Conservation (phyloP, 257 asterid species). For the Avicennia marina region DNA sequence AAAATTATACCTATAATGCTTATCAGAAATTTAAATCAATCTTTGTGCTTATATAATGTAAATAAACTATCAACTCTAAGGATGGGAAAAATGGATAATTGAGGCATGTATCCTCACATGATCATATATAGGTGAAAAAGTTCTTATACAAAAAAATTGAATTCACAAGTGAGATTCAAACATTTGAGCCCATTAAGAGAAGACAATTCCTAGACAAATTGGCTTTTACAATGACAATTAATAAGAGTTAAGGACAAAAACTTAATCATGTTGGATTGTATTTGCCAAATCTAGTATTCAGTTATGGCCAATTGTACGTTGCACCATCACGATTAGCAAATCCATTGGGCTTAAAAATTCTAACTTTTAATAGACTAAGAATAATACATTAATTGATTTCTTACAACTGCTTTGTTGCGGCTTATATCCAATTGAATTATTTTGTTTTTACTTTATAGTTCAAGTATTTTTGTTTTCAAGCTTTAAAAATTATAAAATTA, state of each 20-base stretch:
- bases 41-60: background rate
- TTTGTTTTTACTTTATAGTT: too few relatives aligned
- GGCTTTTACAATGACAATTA: too few relatives aligned
- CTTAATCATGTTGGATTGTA: background rate
- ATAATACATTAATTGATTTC: too few relatives aligned
- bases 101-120: background rate
- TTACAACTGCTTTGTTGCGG: background rate
- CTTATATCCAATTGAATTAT: background rate
- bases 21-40: too few relatives aligned
- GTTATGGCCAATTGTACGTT: background rate
- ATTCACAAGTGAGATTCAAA: too few relatives aligned
- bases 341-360: background rate
- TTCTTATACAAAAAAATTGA: too few relatives aligned
- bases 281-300: background rate
- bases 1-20: background rate
- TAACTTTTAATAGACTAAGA: background rate
- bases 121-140: background rate
- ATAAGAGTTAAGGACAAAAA: background rate
- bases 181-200: too few relatives aligned
- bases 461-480: too few relatives aligned
- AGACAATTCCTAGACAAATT: too few relatives aligned
- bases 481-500: too few relatives aligned
- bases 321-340: background rate
- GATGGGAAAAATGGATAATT: background rate
- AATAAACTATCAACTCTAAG: too few relatives aligned